Conservation (phyloP, 306 rosid species). For the Begonia fuchsioides region DNA sequence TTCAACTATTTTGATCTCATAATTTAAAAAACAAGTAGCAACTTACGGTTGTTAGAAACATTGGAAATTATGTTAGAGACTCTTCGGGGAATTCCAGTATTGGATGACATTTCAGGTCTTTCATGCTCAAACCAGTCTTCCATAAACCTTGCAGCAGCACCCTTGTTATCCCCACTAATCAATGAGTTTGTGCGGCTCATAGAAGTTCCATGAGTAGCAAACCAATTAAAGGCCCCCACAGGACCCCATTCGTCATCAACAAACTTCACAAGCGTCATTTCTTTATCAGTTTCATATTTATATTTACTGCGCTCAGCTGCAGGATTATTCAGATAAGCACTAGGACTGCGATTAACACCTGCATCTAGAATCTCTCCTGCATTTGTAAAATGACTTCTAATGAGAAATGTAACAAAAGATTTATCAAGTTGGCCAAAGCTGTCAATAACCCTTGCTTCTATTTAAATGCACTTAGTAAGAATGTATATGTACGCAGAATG, state of each 20-base stretch:
- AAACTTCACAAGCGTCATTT: constrained; percentile 82
- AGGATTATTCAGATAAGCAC: constrained; percentile 84
- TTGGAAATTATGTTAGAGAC: constrained; percentile 20
- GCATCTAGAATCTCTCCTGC: constrained; percentile 84
- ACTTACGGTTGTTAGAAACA: constrained; percentile 18
- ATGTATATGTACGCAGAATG: too few relatives aligned
- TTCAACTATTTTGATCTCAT: too few relatives aligned
- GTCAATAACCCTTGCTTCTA: too few relatives aligned
- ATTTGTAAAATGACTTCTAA: neutral
- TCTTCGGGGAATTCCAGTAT: constrained; percentile 25
- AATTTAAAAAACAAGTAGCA: too few relatives aligned
- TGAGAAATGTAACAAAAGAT: constrained; percentile 10
- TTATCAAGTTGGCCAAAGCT: neutral
- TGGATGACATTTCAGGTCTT: constrained; percentile 3
- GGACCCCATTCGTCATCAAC: constrained; percentile 79
- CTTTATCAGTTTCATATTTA: constrained; percentile 71
- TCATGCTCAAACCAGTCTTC: constrained; percentile 79
- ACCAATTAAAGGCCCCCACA: constrained; percentile 85
- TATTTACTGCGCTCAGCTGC: constrained; percentile 52
- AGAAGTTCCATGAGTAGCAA: constrained; percentile 96
- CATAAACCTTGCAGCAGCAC: constrained; percentile 95
- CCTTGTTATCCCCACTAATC: constrained; percentile 92
- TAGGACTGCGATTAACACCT: constrained; percentile 81
- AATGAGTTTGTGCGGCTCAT: constrained; percentile 85
- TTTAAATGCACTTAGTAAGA: too few relatives aligned